Evolutionary conservation across 192 early-diverging fungal genomes (phyloP).

Genomic region (Dissophora globulifera): DNA sequence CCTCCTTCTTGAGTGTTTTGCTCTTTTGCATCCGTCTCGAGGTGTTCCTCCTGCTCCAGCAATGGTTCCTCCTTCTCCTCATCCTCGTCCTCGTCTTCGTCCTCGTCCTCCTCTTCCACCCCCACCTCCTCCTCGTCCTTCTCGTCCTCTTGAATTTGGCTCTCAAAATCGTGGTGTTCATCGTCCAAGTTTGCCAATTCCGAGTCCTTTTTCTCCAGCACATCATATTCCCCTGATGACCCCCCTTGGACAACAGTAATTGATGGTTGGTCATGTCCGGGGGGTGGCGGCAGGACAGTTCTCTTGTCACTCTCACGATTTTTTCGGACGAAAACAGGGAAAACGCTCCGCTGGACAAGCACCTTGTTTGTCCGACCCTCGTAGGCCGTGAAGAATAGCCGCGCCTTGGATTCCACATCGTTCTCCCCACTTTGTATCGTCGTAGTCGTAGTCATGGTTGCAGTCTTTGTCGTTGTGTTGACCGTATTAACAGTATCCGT

Average conservation of each 20-base stretch:
- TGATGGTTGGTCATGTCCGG: too few species aligned
- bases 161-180: slow-evolving; percentile 3
- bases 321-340: slow-evolving; percentile 17
- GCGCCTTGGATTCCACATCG: slow-evolving; percentile 16
- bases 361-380: slow-evolving; percentile 31
- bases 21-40: too few species aligned
- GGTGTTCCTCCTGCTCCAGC: too few species aligned
- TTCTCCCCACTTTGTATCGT: neutral
- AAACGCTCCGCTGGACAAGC: slow-evolving; percentile 21
- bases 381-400: slow-evolving; percentile 28
- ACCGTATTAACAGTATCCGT: too few species aligned
- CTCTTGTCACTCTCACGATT: slow-evolving; percentile 16
- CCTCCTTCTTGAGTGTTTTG: too few species aligned
- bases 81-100: slow-evolving; percentile 7
- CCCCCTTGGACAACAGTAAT: too few species aligned
- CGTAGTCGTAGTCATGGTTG: neutral
- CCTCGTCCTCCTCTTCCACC: slow-evolving; percentile 2
- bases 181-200: too few species aligned
- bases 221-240: too few species aligned
- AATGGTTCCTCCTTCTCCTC: neutral
- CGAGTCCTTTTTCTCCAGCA: slow-evolving; percentile 24
- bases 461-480: too few species aligned
- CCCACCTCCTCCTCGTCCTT: neutral
- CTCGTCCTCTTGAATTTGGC: neutral
- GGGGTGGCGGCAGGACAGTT: neutral